Base-by-base conservation (phyloP, 129 eudicot species). In the Centrapalus pauciflorus region DNA sequence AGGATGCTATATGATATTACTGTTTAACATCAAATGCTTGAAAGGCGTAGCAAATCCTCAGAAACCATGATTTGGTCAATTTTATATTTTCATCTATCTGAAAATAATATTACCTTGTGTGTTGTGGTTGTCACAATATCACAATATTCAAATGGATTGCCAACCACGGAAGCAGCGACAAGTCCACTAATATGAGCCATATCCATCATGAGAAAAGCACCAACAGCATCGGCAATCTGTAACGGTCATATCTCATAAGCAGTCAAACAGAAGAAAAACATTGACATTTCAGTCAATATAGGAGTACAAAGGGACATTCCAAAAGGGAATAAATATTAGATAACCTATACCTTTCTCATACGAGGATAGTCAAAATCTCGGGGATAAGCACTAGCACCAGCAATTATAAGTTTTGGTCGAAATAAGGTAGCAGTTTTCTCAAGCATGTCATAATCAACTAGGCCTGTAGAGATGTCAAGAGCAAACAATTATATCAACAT, bases 161-260 rank as follows among this genome's bases (percentile, higher is more conserved):
- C 91, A 73, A 88, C 87, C 30, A 93, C 98, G 40, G 95, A 81
- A 62, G 95, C 96, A 73, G 96, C 88, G 74, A 93, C 98, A 70
- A 93, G 98, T 9, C 98, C 98, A 72, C 98, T 93, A 63, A 93
- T 93, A 77, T 93, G 98, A 59, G 98, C 98, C 98, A 93, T 93
- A 75, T 93, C 98, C 95, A 89, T 89, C 96, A 93, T 93, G 49
- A 93, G 89, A 74, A 93, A 93, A 80, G 98, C 96, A 48, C 98
- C 98, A 70, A 82, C 98, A 73, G 83, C 40, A 76, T 88, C 98
- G 59, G 98, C 96, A 52, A 93, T 93, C 98, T 93, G 71, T 41
- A 66, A 28, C 29, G 21, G 17, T 20, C 71, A 6, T 3, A 62
- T 29, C 26, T 45, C 55, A 66, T 77, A 46, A 76, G 67, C n/a